Evolutionary conservation across 768 basidiomycete genomes (phyloP), one percentile per base, ranked within the genome.

Genomic region (Pleurotus platypus): DNA sequence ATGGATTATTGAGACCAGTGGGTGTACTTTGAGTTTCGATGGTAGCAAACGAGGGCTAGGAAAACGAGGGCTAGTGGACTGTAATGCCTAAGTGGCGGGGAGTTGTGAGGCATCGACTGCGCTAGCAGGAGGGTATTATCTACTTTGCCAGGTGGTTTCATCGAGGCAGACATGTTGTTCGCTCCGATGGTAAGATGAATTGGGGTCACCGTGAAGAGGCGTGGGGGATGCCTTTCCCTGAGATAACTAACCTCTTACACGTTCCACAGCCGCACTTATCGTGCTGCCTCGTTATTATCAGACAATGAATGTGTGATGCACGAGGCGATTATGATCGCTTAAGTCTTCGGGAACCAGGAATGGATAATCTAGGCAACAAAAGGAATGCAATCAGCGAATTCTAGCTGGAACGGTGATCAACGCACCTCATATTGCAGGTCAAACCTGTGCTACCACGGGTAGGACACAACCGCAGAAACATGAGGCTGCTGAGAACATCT

Each of bases 71-170:
- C 49, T 39, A 54, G 46, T 38, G 37, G 37, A 60, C 51, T 46
- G 55, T 45, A 37, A 37, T 58, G 49, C 49, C 54, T 48, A 40
- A 49, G 45, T 60, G 60, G 64, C 59, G 60, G 58, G 57, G 58
- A 66, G 54, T 55, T 48, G 45, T 57, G 55, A 50, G 53, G 57
- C 37, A 35, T 2, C 2, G 42, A 26, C 51, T 54, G 37, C 38
- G 37, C 51, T 40, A 57, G 65, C 60, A 59, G 54, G 43, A 46
- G 53, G 50, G 56, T 64, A 70, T 77, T 74, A 76, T 76, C 72
- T 68, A 72, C 67, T 37, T 45, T 65, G 73, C 75, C 77, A 75
- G 76, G 72, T 59, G 73, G 70, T 69, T 75, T 66, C 76, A 68
- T 75, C 67, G 75, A 76, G 77, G 76, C 75, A 20, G 37, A 47